These are phyloP conservation scores for Xylariaceae sp. DNA, from an alignment of 2,329 filamentous ascomycete species.

Conservation along the genomic window DNA sequence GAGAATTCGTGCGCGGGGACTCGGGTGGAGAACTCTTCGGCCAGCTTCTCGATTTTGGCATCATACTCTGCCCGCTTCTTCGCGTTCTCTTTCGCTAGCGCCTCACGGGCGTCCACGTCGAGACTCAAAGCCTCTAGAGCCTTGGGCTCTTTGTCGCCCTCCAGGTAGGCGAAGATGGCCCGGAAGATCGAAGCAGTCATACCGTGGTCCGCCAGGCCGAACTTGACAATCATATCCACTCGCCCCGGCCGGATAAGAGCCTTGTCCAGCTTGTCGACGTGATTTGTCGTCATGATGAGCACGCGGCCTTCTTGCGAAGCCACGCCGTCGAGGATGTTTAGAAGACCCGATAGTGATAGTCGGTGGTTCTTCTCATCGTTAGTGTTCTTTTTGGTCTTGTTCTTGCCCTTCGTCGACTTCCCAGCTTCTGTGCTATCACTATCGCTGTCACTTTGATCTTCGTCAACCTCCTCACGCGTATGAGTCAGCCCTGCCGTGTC, in stretches of 20 bases:
- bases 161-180: constrained; percentile 48
- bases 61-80: constrained; percentile 28
- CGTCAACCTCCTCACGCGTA: constrained; percentile 37
- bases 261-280: constrained; percentile 53
- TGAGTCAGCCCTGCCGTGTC: constrained; percentile 65
- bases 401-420: constrained; percentile 21
- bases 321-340: constrained; percentile 75
- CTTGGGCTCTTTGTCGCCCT: constrained; percentile 35
- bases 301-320: constrained; percentile 57
- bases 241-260: constrained; percentile 56
- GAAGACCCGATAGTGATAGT: constrained; percentile 66
- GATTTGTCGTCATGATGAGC: constrained; percentile 60
- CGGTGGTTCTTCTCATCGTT: constrained; percentile 20
- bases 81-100: constrained; percentile 21
- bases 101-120: constrained; percentile 22
- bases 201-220: constrained; percentile 43
- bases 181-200: constrained; percentile 50
- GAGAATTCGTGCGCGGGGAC: constrained; percentile 51
- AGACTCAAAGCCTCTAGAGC: constrained; percentile 13
- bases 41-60: constrained; percentile 36
- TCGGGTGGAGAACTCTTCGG: constrained; percentile 38
- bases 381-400: constrained; percentile 24
- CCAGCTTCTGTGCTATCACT: constrained; percentile 9
- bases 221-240: constrained; percentile 52
- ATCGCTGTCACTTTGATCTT: constrained; percentile 2